These are phyloP conservation scores for Mikania micrantha DNA, from an alignment of 129 eudicot species.

Conservation along the genomic window DNA sequence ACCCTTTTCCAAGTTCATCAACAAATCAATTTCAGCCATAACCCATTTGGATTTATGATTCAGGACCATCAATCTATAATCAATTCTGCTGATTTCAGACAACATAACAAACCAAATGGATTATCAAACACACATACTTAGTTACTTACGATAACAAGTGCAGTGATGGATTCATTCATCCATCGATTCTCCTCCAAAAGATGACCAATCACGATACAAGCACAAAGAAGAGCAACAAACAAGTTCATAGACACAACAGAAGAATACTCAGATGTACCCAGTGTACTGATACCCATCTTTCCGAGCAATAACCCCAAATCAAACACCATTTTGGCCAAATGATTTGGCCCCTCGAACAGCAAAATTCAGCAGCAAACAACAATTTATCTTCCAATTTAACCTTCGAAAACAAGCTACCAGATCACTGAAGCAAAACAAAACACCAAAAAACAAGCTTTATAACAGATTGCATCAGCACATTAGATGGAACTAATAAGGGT, in stretches of 20 bases:
- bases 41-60: background rate
- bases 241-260: slow-evolving; percentile 71
- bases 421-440: slow-evolving; percentile 13
- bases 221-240: slow-evolving; percentile 78
- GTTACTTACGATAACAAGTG: slow-evolving; percentile 65
- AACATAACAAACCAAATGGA: background rate
- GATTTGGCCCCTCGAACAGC: slow-evolving; percentile 17
- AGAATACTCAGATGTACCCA: slow-evolving; percentile 49
- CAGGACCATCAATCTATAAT: background rate
- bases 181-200: slow-evolving; percentile 82
- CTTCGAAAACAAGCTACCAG: background rate
- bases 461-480: background rate
- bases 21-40: background rate
- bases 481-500: background rate
- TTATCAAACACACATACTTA: background rate
- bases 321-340: slow-evolving; percentile 40
- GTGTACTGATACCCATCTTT: slow-evolving; percentile 19
- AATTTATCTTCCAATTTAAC: background rate
- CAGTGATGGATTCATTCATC: slow-evolving; percentile 95
- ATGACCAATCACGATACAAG: slow-evolving; percentile 84
- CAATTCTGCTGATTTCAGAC: background rate
- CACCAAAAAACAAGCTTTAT: background rate
- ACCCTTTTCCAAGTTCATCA: background rate
- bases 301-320: slow-evolving; percentile 30
- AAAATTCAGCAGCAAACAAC: slow-evolving; percentile 24